Conservation (phyloP, 192 early-diverging fungal genomes). For the Entophlyctis helioformis region DNA sequence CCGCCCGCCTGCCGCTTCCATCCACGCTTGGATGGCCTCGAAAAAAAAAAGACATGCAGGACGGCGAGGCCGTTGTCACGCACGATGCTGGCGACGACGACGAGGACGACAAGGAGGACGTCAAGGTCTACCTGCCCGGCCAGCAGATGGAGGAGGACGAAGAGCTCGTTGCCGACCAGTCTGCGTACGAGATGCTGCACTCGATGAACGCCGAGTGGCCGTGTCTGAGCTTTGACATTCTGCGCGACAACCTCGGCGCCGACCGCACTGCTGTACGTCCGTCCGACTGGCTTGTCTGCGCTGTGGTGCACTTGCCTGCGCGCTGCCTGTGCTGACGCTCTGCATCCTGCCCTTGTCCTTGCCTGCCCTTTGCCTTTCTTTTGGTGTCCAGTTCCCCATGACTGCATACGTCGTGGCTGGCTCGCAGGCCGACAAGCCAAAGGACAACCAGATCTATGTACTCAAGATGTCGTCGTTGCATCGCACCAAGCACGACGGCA, state of each 20-base stretch:
- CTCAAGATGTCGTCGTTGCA: slow-evolving; percentile 94
- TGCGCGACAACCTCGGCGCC: slow-evolving; percentile 73
- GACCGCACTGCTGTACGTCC: slow-evolving; percentile 51
- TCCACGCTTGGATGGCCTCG: slow-evolving; percentile 1
- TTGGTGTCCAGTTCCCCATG: slow-evolving; percentile 74
- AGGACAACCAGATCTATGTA: slow-evolving; percentile 82
- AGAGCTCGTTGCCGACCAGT: slow-evolving; percentile 86
- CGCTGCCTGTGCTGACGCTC: too few relatives aligned
- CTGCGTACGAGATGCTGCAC: slow-evolving; percentile 96
- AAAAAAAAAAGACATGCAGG: too few relatives aligned
- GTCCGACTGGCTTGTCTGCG: too few relatives aligned
- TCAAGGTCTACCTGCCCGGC: slow-evolving; percentile 80
- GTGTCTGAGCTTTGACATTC: slow-evolving; percentile 91
- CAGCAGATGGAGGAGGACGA: slow-evolving; percentile 75
- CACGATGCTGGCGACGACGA: slow-evolving; percentile 47
- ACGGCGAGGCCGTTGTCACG: slow-evolving; percentile 34
- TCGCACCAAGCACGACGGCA: slow-evolving; percentile 84
- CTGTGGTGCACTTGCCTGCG: not conserved
- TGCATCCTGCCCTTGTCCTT: too few relatives aligned
- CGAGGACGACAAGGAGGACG: slow-evolving; percentile 43
- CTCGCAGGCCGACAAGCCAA: slow-evolving; percentile 71
- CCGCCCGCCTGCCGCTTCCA: not conserved
- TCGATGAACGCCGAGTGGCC: slow-evolving; percentile 87
- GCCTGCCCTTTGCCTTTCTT: too few relatives aligned
- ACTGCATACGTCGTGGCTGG: slow-evolving; percentile 90